Base-by-base conservation (phyloP, 768 basidiomycete genomes). In the Phallus indusiatus region DNA sequence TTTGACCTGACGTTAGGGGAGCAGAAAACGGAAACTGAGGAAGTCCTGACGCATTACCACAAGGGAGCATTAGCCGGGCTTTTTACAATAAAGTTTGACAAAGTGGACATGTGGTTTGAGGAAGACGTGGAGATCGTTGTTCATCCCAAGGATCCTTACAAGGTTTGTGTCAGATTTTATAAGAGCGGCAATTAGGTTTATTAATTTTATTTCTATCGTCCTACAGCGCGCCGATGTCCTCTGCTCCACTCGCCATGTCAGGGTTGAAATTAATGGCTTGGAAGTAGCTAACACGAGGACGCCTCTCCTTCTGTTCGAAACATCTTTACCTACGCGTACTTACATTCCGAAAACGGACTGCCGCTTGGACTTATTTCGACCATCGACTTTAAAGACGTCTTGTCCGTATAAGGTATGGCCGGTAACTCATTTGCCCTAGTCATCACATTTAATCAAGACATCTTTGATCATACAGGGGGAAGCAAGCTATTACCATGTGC, bases 91-190 rank as follows among this genome's bases (percentile, higher is more conserved):
- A 66, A 67, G 10, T 84, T 82, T 56, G 68, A 69, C 12, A 75
- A 75, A 17, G 76, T 78, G 64, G 83, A 84, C 61, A 76, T 76
- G 2, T 86, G 85, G 84, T 83, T 85, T 54, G 84, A 86, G 70
- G 84, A 86, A 65, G 84, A 85, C 54, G 83, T 86, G 52, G 68
- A 79, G 56, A 76, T 85, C 33, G 81, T 74, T 59, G 71, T 75
- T 1, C 84, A 86, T 60, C 80, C 82, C 8, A 85, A 81, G 64
- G 84, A 86, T 66, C 83, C 84, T 1, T 86, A 84, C 70, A 86
- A 86, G 75, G 84, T 84, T 2, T 50, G 67, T 59, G 17, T 10
- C 21, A 14, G 12, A 11, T 57, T 35, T 16, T 12, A 21, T 4
- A 18, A 12, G 33, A 4, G 53, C 17, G 16, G 28, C 7, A 24